These are phyloP conservation scores for Septoria petroselini DNA, from an alignment of 2,329 filamentous ascomycete genomes.

Conservation along the genomic window DNA sequence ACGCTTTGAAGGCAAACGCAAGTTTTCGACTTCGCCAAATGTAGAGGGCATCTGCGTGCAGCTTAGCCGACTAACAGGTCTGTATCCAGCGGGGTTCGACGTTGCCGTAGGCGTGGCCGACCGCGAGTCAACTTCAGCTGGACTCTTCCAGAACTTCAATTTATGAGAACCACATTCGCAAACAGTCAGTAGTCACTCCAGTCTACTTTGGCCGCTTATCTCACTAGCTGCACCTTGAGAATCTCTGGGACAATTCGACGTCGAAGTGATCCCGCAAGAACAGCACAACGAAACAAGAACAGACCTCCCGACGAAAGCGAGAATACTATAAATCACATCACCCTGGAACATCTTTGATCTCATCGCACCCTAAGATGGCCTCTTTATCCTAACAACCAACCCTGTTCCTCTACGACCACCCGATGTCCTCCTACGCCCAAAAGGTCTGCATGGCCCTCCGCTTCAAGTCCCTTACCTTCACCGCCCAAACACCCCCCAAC, in stretches of 20 bases:
- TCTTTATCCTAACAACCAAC: conserved; percentile 18
- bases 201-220: too few relatives aligned
- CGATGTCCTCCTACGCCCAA: conserved; percentile 39
- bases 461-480: conserved; percentile 40
- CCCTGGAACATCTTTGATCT: too few relatives aligned
- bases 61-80: neutral
- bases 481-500: conserved; percentile 36
- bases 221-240: too few relatives aligned
- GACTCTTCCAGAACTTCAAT: neutral
- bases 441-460: conserved; percentile 41
- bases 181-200: too few relatives aligned
- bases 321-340: neutral
- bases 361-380: too few relatives aligned
- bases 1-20: too few relatives aligned
- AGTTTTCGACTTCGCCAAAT: too few relatives aligned
- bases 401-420: conserved; percentile 33
- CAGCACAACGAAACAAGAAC: too few relatives aligned
- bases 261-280: too few relatives aligned
- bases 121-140: neutral
- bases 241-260: too few relatives aligned
- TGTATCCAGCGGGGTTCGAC: neutral
- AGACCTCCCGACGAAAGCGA: neutral
- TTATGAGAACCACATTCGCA: neutral
- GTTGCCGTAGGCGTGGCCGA: neutral
- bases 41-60: too few relatives aligned